Evolutionary conservation across 2,329 filamentous ascomycete species (phyloP), one percentile per base, ranked within the genome.

Genomic region (Knufia petricola): DNA sequence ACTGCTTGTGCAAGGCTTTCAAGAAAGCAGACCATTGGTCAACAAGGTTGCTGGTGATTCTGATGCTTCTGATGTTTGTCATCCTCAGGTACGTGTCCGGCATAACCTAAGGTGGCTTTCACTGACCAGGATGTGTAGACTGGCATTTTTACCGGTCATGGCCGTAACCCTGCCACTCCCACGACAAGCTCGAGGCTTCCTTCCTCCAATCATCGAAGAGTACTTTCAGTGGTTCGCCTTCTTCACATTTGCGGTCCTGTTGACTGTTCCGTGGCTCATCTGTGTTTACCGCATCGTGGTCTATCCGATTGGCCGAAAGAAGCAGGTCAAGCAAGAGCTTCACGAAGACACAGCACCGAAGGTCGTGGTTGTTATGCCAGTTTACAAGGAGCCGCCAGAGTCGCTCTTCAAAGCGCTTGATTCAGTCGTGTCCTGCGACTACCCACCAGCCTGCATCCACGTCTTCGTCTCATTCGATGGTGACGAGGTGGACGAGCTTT

Each of bases 391-490:
- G 63, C 81, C 88, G 24, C 86, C 87, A 0, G 84, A 86, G 0
- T 76, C 94, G 10, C 75, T 96, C 40, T 74, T 95, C 48, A 85
- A 84, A 40, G 92, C 90, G 3, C 76, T 95, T 58, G 82, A 95
- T 67, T 95, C 90, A 0, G 82, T 96, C 28, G 87, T 95, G 45
- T 85, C 90, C 59, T 94, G 87, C 66, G 90, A 95, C 59, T 96
- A 96, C 56, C 90, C 92, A 1, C 79, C 87, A 3, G 84, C 85
- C 1, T 95, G 90, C 65, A 84, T 95, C 50, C 92, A 96, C 64
- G 82, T 95, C 24, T 96, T 96, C 66, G 75, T 96, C 2, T 95
- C 89, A 0, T 96, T 95, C 61, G 92, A 96, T 59, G 90, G 89
- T 47, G 87, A 89, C 56, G 77, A 86, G 54, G 84, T 94, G 55